A percentile compares a stretch with the other conserved stretches of the same genome.
Conservation (phyloP, 2,329 filamentous ascomycete species). For the Zarea fungicola region DNA sequence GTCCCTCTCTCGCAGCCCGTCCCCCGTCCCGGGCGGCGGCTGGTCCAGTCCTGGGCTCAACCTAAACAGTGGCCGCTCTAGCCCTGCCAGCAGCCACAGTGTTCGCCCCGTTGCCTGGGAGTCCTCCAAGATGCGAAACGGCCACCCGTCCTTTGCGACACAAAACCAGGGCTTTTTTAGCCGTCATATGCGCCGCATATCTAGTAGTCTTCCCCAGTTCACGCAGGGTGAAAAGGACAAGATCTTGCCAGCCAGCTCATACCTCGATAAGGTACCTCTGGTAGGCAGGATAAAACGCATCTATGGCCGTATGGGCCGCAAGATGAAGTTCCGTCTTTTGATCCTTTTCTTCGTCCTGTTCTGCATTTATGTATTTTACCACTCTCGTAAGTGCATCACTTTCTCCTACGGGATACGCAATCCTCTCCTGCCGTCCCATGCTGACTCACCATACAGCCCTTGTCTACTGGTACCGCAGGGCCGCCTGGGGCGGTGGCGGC, state of each 20-base stretch:
- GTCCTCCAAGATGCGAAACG: slow-evolving; percentile 71
- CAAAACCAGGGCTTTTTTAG: slow-evolving; percentile 84
- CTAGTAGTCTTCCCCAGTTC: slow-evolving; percentile 72
- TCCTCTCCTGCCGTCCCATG: too few species aligned
- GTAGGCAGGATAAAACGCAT: slow-evolving; percentile 42
- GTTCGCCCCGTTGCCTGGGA: slow-evolving; percentile 67
- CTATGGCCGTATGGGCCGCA: slow-evolving; percentile 53
- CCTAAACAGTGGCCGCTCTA: slow-evolving; percentile 65
- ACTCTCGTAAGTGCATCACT: slow-evolving; percentile 58
- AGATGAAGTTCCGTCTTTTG: slow-evolving; percentile 58
- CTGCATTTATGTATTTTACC: slow-evolving; percentile 61
- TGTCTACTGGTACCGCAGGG: slow-evolving; percentile 62
- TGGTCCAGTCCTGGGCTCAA: slow-evolving; percentile 82
- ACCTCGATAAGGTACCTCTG: slow-evolving; percentile 39
- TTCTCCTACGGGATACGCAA: background rate
- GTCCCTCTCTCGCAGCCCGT: slow-evolving; percentile 84
- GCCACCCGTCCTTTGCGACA: slow-evolving; percentile 74
- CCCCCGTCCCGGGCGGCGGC: slow-evolving; percentile 75
- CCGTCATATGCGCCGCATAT: slow-evolving; percentile 75
- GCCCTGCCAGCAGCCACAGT: slow-evolving; percentile 54
- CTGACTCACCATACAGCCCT: slow-evolving; percentile 40
- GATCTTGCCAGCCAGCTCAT: slow-evolving; percentile 54
- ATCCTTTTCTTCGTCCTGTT: slow-evolving; percentile 56
- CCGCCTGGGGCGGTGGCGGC: slow-evolving; percentile 71
- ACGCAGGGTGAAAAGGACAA: slow-evolving; percentile 71